These are phyloP conservation scores for Microdochium paspali DNA, from an alignment of 2,329 filamentous ascomycete genomes.

Conservation along the genomic window DNA sequence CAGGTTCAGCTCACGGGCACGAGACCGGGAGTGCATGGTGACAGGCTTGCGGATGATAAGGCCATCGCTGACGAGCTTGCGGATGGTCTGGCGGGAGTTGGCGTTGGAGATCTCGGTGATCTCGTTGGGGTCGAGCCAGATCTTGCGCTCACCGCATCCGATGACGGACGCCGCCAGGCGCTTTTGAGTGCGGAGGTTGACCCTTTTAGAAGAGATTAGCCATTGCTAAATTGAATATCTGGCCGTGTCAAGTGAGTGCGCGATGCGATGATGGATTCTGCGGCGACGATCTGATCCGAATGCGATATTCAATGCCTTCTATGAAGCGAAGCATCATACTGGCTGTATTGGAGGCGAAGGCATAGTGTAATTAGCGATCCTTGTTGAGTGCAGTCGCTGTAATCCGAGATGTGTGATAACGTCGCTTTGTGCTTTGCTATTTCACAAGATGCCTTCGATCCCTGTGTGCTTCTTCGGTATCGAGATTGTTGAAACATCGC, in stretches of 20 bases:
- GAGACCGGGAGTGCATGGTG: constrained; percentile 97
- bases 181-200: constrained; percentile 99
- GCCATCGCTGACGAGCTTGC: constrained; percentile 99
- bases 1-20: constrained; percentile 89
- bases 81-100: constrained; percentile 99
- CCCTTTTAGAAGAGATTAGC: constrained; percentile 50
- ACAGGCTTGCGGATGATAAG: constrained; percentile 99
- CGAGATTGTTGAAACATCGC: no score
- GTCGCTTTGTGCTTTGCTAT: no score
- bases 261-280: background rate
- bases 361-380: no score
- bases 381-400: no score
- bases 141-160: constrained; percentile 99
- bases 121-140: constrained; percentile 99
- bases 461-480: no score
- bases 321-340: no score
- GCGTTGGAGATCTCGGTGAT: constrained; percentile 99
- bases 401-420: no score
- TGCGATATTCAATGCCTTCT: no score
- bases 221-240: no score
- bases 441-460: no score
- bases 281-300: no score
- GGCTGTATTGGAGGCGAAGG: no score
- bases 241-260: background rate
- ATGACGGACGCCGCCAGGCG: constrained; percentile 98